Evolutionary conservation across 2,329 filamentous ascomycete species (phyloP).

Genomic region (Orbilia brochopaga): DNA sequence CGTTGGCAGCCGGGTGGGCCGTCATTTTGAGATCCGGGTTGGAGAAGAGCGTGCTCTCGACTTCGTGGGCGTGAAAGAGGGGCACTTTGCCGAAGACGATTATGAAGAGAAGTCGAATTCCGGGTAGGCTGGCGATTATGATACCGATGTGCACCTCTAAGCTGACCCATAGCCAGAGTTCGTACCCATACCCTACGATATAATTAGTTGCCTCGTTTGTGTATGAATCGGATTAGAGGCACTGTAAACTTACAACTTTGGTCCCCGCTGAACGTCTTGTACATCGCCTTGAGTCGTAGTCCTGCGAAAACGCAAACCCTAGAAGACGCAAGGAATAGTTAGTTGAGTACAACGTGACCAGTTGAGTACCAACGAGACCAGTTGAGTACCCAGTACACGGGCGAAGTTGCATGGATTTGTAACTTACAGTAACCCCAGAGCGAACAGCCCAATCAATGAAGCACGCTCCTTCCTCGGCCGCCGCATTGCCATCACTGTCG

Average conservation of each 20-base stretch:
- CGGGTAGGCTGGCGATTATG: constrained; percentile 45
- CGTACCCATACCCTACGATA: constrained; percentile 41
- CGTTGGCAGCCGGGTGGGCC: constrained; percentile 9
- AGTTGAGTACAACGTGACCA: background rate
- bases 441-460: constrained; percentile 26
- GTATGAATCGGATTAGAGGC: background rate
- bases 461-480: constrained; percentile 39
- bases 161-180: constrained; percentile 47
- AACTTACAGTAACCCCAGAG: constrained; percentile 42
- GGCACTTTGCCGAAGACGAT: constrained; percentile 34
- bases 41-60: constrained; percentile 42
- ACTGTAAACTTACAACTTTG: constrained; percentile 26
- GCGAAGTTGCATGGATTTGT: too few relatives aligned
- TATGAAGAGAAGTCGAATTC: constrained; percentile 36
- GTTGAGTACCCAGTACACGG: too few relatives aligned
- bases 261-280: constrained; percentile 41
- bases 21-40: constrained; percentile 26
- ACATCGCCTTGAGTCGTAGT: constrained; percentile 32
- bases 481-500: constrained; percentile 30
- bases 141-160: constrained; percentile 47
- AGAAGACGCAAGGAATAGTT: background rate
- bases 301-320: constrained; percentile 45
- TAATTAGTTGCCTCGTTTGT: background rate
- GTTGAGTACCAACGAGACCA: too few relatives aligned
- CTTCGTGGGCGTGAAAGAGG: constrained; percentile 33